Evolutionary conservation across 495 filamentous ascomycete species (phyloP).

Genomic region (Daldinia caldariorum): DNA sequence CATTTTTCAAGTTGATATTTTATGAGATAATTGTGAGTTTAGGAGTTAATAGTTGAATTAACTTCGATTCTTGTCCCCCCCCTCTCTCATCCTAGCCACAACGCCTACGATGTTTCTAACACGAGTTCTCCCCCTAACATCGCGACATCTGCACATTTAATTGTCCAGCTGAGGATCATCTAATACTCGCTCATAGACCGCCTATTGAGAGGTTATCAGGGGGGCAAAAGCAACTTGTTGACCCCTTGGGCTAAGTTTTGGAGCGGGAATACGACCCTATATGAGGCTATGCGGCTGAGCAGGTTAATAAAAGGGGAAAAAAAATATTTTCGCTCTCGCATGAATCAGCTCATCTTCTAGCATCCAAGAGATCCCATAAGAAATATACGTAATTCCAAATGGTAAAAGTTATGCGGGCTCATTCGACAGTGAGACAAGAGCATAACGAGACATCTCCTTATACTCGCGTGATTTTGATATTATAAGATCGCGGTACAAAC

Average conservation of each 20-base stretch:
- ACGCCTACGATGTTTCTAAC: slow-evolving; percentile 1
- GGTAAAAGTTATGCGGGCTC: not conserved
- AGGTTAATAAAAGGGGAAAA: not conserved
- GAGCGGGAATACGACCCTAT: slow-evolving; percentile 26
- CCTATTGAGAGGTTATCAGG: no score
- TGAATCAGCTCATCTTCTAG: slow-evolving; percentile 13
- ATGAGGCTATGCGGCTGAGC: slow-evolving; percentile 42
- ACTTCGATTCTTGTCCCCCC: not conserved
- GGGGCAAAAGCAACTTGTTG: no score
- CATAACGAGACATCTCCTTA: not conserved
- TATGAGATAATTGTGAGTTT: not conserved
- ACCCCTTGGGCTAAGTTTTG: slow-evolving; percentile 6
- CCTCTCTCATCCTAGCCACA: not conserved
- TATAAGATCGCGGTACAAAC: not conserved
- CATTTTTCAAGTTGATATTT: slow-evolving; percentile 41
- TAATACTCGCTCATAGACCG: no score
- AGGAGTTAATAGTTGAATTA: no score
- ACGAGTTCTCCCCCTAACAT: slow-evolving; percentile 4
- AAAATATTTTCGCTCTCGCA: slow-evolving; percentile 10
- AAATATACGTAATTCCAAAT: not conserved
- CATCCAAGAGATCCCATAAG: not conserved
- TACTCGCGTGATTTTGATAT: not conserved
- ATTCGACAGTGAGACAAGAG: not conserved
- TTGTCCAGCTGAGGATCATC: no score
- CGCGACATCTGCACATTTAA: not conserved